A percentile compares a stretch with the other conserved stretches of the same genome.
Evolutionary conservation across 257 asterid species (phyloP).

Genomic region (Fraxinus americana): DNA sequence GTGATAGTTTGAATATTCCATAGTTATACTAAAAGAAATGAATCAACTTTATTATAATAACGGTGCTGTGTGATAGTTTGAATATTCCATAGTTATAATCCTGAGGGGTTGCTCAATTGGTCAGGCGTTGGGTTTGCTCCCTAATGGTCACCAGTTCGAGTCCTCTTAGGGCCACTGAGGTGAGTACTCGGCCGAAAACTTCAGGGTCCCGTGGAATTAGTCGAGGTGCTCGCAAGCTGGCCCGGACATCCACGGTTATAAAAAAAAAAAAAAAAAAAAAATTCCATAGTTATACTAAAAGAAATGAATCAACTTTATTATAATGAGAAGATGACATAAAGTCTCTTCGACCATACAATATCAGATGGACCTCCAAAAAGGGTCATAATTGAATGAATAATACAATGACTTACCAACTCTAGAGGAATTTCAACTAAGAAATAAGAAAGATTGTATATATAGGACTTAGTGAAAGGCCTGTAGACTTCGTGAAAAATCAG

Average conservation of each 20-base stretch:
- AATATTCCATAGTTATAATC: too few species aligned
- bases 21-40: not conserved
- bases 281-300: not conserved
- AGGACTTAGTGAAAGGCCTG: not conserved
- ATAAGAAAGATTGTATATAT: slow-evolving; percentile 10
- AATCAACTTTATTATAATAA: not conserved
- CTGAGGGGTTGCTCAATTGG: too few species aligned
- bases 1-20: not conserved
- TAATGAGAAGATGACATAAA: slow-evolving; percentile 25
- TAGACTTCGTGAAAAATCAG: not conserved
- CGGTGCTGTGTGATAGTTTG: too few species aligned
- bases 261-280: too few species aligned
- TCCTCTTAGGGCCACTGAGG: too few species aligned
- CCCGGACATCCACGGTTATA: too few species aligned
- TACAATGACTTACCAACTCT: slow-evolving; percentile 12
- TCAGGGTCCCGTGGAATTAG: too few species aligned
- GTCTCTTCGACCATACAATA: slow-evolving; percentile 42
- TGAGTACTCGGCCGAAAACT: too few species aligned
- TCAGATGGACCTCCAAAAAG: slow-evolving; percentile 32
- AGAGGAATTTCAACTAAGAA: not conserved
- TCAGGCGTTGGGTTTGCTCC: too few species aligned
- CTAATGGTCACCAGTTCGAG: too few species aligned
- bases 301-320: slow-evolving; percentile 30
- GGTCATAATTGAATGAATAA: slow-evolving; percentile 40
- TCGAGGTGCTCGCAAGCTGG: too few species aligned